Evolutionary conservation across 495 filamentous ascomycete genomes (phyloP).

Genomic region (Lentithecium fluviatile): DNA sequence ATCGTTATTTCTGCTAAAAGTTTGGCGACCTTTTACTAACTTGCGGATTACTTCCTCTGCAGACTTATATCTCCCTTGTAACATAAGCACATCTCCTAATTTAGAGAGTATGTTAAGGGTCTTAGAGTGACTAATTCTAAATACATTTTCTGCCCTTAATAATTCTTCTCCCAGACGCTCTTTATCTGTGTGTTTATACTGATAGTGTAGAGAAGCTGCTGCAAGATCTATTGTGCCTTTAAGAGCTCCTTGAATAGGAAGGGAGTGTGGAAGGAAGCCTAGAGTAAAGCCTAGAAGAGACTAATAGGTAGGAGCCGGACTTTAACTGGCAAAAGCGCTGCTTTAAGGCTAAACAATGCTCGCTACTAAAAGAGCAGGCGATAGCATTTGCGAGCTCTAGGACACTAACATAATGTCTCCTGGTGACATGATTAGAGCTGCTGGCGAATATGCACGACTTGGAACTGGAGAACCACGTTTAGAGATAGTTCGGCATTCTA

Average conservation of each 20-base stretch:
- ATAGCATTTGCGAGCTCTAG: slow-evolving; percentile 24
- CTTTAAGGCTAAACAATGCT: slow-evolving; percentile 26
- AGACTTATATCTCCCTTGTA: slow-evolving; percentile 32
- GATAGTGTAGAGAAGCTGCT: slow-evolving; percentile 8
- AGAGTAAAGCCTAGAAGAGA: slow-evolving; percentile 5
- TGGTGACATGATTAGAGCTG: slow-evolving; percentile 10
- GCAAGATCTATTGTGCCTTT: slow-evolving; percentile 6
- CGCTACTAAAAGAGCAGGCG: slow-evolving; percentile 29
- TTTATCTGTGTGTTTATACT: slow-evolving; percentile 29
- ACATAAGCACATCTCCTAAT: slow-evolving; percentile 22
- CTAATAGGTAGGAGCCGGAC: slow-evolving; percentile 23
- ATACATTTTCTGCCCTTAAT: slow-evolving; percentile 12
- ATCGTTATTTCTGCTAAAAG: slow-evolving; percentile 6
- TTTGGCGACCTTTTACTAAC: slow-evolving; percentile 18
- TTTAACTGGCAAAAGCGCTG: slow-evolving; percentile 32
- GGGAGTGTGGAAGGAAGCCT: not conserved
- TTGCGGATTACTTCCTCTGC: slow-evolving; percentile 25
- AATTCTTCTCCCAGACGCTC: slow-evolving; percentile 23
- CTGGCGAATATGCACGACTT: slow-evolving; percentile 21
- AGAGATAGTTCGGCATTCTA: slow-evolving; percentile 27
- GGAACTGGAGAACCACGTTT: slow-evolving; percentile 26
- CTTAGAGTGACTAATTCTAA: slow-evolving; percentile 7
- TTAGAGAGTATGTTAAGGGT: slow-evolving; percentile 14
- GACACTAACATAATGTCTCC: slow-evolving; percentile 7
- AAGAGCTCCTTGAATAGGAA: slow-evolving; percentile 2